Evolutionary conservation across 768 basidiomycete genomes (phyloP).

Genomic region (Tricholoma hemisulphureum): DNA sequence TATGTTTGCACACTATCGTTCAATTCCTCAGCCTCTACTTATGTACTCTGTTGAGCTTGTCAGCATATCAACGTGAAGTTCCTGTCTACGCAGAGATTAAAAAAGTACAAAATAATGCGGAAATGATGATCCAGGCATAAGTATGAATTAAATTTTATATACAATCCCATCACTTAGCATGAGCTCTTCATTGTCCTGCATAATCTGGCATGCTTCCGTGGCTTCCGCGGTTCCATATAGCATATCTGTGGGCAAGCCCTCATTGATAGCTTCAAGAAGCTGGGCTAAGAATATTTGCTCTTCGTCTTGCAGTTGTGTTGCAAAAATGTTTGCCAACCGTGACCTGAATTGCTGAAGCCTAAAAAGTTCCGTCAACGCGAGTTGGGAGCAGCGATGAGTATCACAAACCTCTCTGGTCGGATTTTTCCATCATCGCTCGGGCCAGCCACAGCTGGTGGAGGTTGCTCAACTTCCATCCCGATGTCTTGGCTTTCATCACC

Average conservation of each 20-base stretch:
- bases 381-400: slow-evolving; percentile 1
- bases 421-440: slow-evolving; percentile 43
- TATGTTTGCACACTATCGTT: too few relatives aligned
- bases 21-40: too few relatives aligned
- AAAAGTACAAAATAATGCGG: too few relatives aligned
- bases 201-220: slow-evolving; percentile 62
- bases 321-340: slow-evolving; percentile 70
- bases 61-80: too few relatives aligned
- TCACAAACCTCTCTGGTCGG: slow-evolving; percentile 57
- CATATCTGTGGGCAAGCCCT: slow-evolving; percentile 61
- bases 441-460: slow-evolving; percentile 29
- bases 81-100: too few relatives aligned
- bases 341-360: slow-evolving; percentile 82
- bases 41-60: too few relatives aligned
- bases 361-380: slow-evolving; percentile 3
- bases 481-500: slow-evolving; percentile 67
- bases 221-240: slow-evolving; percentile 86
- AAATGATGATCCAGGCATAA: too few relatives aligned
- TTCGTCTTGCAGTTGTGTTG: slow-evolving; percentile 65
- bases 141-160: slow-evolving; percentile 76
- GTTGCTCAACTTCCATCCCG: slow-evolving; percentile 54
- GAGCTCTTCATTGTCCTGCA: slow-evolving; percentile 79
- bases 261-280: slow-evolving; percentile 73
- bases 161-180: slow-evolving; percentile 87
- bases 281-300: slow-evolving; percentile 73